Base-by-base conservation (phyloP, 2,329 filamentous ascomycete species). In the Aureobasidium uvarum region DNA sequence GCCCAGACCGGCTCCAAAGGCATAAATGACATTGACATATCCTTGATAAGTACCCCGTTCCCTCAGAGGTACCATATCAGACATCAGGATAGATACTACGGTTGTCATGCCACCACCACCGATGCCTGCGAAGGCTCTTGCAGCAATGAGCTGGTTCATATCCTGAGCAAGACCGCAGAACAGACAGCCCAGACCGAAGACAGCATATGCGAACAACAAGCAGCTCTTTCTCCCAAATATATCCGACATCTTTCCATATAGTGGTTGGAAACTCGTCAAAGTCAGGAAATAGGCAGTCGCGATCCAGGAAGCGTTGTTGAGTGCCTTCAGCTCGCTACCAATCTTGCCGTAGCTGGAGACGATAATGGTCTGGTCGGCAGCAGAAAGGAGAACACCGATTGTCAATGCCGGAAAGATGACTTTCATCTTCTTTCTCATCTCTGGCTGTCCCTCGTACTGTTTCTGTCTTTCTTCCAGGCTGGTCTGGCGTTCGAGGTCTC, bases 311-410 rank as follows among this genome's bases (percentile, higher is more conserved):
- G 89, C 91, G 69, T 85, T 85, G 72, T 89, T 91, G 62, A 94
- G 80, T 1, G 90, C 89, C 60, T 90, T 81, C 33, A 94, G 78
- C 68, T 93, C 90, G 65, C 84, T 90, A 13, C 89, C 90, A 70
- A 94, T 93, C 68, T 84, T 86, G 58, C 88, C 89, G 74, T 92
- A 92, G n/a, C 84, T 87, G n/a, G 86, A 86, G 56, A 93, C 85
- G 36, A 90, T 87, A 63, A 93, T 85, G 0, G 91, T 91, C 74
- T 92, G 89, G 72, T 94, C 90, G 59, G 88, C 82, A 4, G 90
- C 88, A 23, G 87, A 84, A 8, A 94, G 81, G 72, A 90, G 91
- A 46, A 92, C 67, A n/a, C 86, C 86, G 62, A 88, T 81, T 10
- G 81, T 83, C 54, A 89, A 76, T 1, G 86, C 85, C 2, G 86